A percentile compares a stretch with the other conserved stretches of the same genome.
Conservation (phyloP, 176 grass and related monocot genomes). For the Canna indica region DNA sequence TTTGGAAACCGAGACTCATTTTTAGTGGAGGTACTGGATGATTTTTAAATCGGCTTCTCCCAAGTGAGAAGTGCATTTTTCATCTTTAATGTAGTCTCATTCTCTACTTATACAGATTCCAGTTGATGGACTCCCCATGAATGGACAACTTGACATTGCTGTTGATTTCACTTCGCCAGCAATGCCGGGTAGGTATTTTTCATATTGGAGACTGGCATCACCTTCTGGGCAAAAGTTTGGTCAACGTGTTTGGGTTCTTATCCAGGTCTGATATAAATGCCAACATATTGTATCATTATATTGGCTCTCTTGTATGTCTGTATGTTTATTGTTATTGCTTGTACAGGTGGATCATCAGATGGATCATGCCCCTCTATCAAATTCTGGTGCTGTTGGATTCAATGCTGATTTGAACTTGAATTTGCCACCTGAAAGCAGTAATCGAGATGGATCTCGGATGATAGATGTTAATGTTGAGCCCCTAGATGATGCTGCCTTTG, state of each 20-base stretch:
- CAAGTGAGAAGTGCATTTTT: background rate
- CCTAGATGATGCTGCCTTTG: background rate
- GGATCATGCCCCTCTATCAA: conserved; percentile 41
- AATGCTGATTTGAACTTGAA: conserved; percentile 35
- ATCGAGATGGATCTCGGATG: conserved; percentile 11
- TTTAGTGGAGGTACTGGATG: conserved; percentile 27
- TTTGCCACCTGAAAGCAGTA: conserved; percentile 25
- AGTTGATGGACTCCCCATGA: conserved; percentile 26
- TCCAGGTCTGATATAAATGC: conserved; percentile 39
- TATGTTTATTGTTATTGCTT: background rate
- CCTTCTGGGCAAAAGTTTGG: conserved; percentile 64
- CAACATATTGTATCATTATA: background rate
- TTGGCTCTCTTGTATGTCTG: background rate
- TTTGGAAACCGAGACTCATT: conserved; percentile 22
- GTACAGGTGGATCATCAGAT: conserved; percentile 39
- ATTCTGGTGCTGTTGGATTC: conserved; percentile 19
- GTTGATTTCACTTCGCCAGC: conserved; percentile 53
- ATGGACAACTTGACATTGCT: conserved; percentile 43
- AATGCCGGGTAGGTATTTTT: conserved; percentile 56
- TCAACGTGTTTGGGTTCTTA: conserved; percentile 67
- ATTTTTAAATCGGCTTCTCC: background rate
- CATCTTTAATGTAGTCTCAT: background rate
- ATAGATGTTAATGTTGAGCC: conserved; percentile 32
- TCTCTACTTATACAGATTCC: conserved; percentile 37
- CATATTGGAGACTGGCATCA: conserved; percentile 72